Percentiles rank a stretch among this genome's conserved stretches.
These are phyloP conservation scores for Ogataea nitratoaversa DNA, from an alignment of 805 yeast species.

Conservation along the genomic window DNA sequence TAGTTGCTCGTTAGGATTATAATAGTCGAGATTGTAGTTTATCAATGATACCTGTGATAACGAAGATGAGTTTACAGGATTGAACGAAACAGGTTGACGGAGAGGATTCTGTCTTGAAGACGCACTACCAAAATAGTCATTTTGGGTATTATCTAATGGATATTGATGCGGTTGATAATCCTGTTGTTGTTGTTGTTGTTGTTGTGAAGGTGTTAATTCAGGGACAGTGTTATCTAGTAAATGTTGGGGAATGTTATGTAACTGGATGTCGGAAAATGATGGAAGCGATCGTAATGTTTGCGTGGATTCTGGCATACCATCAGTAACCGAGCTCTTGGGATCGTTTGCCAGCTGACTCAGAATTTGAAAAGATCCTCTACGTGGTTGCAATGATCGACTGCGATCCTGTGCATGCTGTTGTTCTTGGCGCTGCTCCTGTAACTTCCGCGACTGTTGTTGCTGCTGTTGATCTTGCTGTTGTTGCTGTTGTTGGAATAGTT, in stretches of 20 bases:
- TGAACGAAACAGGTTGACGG: conserved; percentile 2
- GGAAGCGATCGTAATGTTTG: conserved; percentile 7
- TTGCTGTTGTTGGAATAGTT: not conserved
- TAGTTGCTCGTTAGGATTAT: conserved; percentile 18
- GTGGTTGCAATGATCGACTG: too few species aligned
- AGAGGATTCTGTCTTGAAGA: not conserved
- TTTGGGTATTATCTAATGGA: not conserved
- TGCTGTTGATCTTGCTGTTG: conserved; percentile 1
- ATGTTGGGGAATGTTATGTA: conserved; percentile 21
- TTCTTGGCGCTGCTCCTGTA: too few species aligned
- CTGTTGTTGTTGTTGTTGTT: conserved; percentile 5
- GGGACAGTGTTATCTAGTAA: conserved; percentile 3
- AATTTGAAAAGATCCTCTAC: conserved; percentile 4
- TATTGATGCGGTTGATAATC: conserved; percentile 1
- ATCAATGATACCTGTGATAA: conserved; percentile 18
- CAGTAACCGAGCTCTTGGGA: conserved; percentile 1
- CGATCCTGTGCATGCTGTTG: too few species aligned
- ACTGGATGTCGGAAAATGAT: conserved; percentile 10
- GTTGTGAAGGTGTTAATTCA: not conserved
- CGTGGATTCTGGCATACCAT: conserved; percentile 3
- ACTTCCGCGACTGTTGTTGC: too few species aligned
- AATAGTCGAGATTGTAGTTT: conserved; percentile 22
- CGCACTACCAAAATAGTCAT: not conserved
- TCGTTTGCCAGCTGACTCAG: conserved; percentile 12
- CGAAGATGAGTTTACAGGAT: conserved; percentile 11